A percentile compares a stretch with the other conserved stretches of the same genome.
Evolutionary conservation across 805 yeast genomes (phyloP).

Genomic region (Suhomyces emberorum): DNA sequence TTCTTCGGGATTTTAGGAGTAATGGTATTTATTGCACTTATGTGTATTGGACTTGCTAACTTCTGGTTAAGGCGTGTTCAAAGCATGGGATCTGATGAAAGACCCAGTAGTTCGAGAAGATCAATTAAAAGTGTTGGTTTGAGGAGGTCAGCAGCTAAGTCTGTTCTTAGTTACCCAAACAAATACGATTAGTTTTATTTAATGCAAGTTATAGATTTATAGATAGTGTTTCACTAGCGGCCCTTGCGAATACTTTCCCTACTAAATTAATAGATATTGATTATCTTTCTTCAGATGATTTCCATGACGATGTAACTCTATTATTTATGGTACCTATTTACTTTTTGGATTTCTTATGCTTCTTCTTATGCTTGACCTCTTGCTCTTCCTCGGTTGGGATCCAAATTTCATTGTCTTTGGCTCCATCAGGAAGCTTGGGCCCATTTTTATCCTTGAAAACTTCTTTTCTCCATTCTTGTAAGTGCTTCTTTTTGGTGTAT

Average conservation of each 20-base stretch:
- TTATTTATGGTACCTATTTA: no score
- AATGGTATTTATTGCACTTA: constrained; percentile 21
- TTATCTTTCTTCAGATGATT: no score
- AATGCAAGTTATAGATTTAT: not conserved
- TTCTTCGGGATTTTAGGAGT: constrained; percentile 22
- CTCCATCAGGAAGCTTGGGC: constrained; percentile 30
- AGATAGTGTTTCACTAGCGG: no score
- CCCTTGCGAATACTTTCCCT: no score
- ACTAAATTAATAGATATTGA: no score
- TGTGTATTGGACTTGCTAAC: constrained; percentile 22
- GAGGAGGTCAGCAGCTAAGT: constrained; percentile 32
- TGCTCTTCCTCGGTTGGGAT: constrained; percentile 26
- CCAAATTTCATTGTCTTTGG: constrained; percentile 37
- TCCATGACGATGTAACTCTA: no score
- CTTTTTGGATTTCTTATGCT: not conserved
- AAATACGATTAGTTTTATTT: constrained; percentile 27
- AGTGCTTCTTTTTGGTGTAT: constrained; percentile 74
- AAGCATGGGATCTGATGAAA: constrained; percentile 7
- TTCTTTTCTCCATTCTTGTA: constrained; percentile 86
- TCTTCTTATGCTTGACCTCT: constrained; percentile 3
- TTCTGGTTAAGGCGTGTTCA: constrained; percentile 17
- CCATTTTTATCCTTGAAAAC: constrained; percentile 67
- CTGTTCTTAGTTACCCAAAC: constrained; percentile 38
- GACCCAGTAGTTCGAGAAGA: constrained; percentile 10
- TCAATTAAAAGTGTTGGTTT: constrained; percentile 23